These are phyloP conservation scores for Kregervanrija pseudodelftensis DNA, from an alignment of 805 yeast species.

Conservation along the genomic window DNA sequence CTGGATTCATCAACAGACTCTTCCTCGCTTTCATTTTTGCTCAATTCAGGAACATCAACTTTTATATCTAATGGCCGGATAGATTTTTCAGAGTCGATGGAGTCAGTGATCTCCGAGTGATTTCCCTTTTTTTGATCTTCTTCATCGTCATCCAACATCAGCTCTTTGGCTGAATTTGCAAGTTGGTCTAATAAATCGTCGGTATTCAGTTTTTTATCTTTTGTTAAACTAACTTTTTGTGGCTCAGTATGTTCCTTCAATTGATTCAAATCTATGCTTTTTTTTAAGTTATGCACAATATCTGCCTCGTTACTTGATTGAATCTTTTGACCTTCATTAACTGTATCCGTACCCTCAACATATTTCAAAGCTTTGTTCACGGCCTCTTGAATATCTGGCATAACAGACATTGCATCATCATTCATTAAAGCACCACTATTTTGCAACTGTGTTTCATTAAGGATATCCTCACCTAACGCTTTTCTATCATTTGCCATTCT, in stretches of 20 bases:
- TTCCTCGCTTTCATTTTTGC: background rate
- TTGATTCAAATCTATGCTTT: constrained; percentile 11
- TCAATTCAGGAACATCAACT: background rate
- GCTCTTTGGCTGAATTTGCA: constrained; percentile 10
- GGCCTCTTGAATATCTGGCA: constrained; percentile 43
- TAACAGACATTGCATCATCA: constrained; percentile 43
- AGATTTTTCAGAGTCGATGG: too few relatives aligned
- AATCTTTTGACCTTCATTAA: constrained; percentile 13
- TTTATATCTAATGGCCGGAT: background rate
- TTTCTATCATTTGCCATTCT: constrained; percentile 33
- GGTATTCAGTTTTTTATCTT: constrained; percentile 7
- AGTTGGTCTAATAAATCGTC: constrained; percentile 9
- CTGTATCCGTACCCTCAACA: constrained; percentile 19
- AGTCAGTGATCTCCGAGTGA: background rate
- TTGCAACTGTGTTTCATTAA: constrained; percentile 35
- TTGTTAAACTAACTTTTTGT: constrained; percentile 10
- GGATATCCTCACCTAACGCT: constrained; percentile 23
- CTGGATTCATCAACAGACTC: background rate
- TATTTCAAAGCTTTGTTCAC: constrained; percentile 38
- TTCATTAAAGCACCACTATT: constrained; percentile 50
- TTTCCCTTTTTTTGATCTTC: constrained; percentile 11
- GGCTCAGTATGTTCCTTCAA: constrained; percentile 14
- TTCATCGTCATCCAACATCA: constrained; percentile 15
- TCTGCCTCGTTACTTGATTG: constrained; percentile 10
- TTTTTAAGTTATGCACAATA: constrained; percentile 14